Conservation (phyloP, 1,284 basidiomycete species). For the Calocybe gambosa region DNA sequence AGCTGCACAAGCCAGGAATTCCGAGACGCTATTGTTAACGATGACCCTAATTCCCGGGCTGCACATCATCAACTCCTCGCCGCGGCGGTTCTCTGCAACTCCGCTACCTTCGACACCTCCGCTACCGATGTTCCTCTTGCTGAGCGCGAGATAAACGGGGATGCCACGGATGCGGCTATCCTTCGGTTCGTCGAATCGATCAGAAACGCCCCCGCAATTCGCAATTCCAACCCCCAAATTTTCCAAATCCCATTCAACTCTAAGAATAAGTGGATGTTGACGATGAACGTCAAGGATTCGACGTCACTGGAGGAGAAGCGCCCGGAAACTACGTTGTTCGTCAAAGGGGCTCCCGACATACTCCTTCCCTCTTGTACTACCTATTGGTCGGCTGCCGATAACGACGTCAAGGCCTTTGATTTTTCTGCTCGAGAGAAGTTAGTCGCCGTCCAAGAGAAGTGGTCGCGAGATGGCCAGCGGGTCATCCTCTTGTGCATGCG, state of each 20-base stretch:
- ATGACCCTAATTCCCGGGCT: conserved; percentile 3
- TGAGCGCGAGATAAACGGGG: conserved; percentile 49
- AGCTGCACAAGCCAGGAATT: conserved; percentile 18
- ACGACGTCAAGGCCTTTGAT: conserved; percentile 23
- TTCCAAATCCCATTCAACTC: conserved; percentile 57
- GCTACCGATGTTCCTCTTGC: conserved; percentile 35
- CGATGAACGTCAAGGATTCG: conserved; percentile 8
- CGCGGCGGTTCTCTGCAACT: conserved; percentile 45
- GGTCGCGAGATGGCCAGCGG: conserved; percentile 56
- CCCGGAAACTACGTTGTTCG: conserved; percentile 31
- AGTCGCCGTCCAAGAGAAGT: conserved; percentile 36
- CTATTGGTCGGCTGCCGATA: conserved; percentile 26
- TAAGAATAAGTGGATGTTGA: conserved; percentile 63
- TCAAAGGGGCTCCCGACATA: conserved; percentile 58
- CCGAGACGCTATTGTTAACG: conserved; percentile 5
- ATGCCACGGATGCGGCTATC: conserved; percentile 60
- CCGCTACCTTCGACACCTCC: conserved; percentile 40
- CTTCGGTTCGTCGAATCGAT: conserved; percentile 50
- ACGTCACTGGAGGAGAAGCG: conserved; percentile 12
- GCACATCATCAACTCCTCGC: conserved; percentile 10
- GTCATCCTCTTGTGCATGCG: conserved; percentile 47
- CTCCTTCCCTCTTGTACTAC: conserved; percentile 42
- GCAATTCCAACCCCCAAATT: conserved; percentile 24
- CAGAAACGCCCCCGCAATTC: conserved; percentile 19
- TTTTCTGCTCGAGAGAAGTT: conserved; percentile 27